Percentiles rank a stretch among this genome's conserved stretches.
These are phyloP conservation scores for Melanopsichium pennsylvanicum DNA, from an alignment of 1,284 basidiomycete genomes.

Conservation along the genomic window DNA sequence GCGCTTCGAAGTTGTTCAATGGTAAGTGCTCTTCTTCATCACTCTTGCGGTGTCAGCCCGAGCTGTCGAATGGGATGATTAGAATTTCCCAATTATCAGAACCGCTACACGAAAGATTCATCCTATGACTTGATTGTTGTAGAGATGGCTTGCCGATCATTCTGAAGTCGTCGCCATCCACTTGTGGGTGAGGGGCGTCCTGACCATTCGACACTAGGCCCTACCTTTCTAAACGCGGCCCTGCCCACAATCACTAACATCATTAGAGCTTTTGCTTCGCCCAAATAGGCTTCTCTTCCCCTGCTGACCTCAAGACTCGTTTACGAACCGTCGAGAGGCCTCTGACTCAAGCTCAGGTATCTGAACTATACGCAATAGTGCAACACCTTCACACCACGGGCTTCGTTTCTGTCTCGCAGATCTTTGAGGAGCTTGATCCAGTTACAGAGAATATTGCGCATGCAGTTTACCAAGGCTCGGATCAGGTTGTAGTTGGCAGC, in stretches of 20 bases:
- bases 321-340: constrained; percentile 17
- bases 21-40: constrained; percentile 10
- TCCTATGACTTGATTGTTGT: constrained; percentile 38
- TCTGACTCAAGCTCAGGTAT: constrained; percentile 4
- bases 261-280: neutral
- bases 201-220: constrained; percentile 30
- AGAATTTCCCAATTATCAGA: constrained; percentile 44
- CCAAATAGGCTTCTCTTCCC: constrained; percentile 11
- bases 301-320: constrained; percentile 5
- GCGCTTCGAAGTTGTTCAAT: constrained; percentile 1
- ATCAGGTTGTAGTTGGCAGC: constrained; percentile 3
- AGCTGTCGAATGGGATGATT: constrained; percentile 45
- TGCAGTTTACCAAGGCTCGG: neutral
- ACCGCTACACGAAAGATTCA: constrained; percentile 49
- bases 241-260: too few relatives aligned
- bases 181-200: constrained; percentile 18
- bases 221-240: too few relatives aligned
- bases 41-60: too few relatives aligned
- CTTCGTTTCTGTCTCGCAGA: constrained; percentile 5
- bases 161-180: constrained; percentile 39
- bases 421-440: constrained; percentile 38
- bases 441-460: constrained; percentile 15
- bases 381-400: constrained; percentile 7
- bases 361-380: constrained; percentile 1
- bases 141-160: constrained; percentile 39